Percentiles rank a stretch among this genome's conserved stretches.
These are phyloP conservation scores for Lupinus albus DNA, from an alignment of 306 rosid genomes.

Conservation along the genomic window DNA sequence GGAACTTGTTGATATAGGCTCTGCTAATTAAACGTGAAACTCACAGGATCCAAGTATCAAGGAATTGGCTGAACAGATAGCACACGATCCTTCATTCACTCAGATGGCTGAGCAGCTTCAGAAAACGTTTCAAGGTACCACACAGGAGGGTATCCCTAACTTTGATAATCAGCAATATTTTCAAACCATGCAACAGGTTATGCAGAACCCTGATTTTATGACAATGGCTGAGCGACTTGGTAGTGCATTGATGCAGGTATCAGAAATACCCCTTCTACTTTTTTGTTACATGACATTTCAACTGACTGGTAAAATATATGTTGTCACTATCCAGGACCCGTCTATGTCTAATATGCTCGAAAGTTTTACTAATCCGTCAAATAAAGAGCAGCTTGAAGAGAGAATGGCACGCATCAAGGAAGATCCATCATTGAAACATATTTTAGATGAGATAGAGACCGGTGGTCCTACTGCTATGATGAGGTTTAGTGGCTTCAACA, in stretches of 20 bases:
- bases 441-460: slow-evolving; percentile 90
- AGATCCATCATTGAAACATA: slow-evolving; percentile 94
- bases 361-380: slow-evolving; percentile 76
- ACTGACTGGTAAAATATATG: slow-evolving; percentile 23
- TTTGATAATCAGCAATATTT: slow-evolving; percentile 86
- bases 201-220: slow-evolving; percentile 98
- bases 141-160: slow-evolving; percentile 71
- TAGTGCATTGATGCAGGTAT: slow-evolving; percentile 92
- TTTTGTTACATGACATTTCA: slow-evolving; percentile 20
- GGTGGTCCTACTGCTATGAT: slow-evolving; percentile 99
- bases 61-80: slow-evolving; percentile 94
- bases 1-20: slow-evolving; percentile 7
- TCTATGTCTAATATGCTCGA: slow-evolving; percentile 88
- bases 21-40: slow-evolving; percentile 35
- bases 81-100: slow-evolving; percentile 92
- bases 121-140: slow-evolving; percentile 75
- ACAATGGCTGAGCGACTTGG: slow-evolving; percentile 98
- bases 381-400: slow-evolving; percentile 90
- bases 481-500: slow-evolving; percentile 62
- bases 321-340: slow-evolving; percentile 72
- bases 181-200: slow-evolving; percentile 93
- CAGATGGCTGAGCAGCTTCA: slow-evolving; percentile 99
- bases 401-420: slow-evolving; percentile 95
- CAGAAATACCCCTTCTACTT: slow-evolving; percentile 9
- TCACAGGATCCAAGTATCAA: slow-evolving; percentile 95